These are phyloP conservation scores for Diaporthe citri DNA, from an alignment of 2,329 filamentous ascomycete species.

Conservation along the genomic window DNA sequence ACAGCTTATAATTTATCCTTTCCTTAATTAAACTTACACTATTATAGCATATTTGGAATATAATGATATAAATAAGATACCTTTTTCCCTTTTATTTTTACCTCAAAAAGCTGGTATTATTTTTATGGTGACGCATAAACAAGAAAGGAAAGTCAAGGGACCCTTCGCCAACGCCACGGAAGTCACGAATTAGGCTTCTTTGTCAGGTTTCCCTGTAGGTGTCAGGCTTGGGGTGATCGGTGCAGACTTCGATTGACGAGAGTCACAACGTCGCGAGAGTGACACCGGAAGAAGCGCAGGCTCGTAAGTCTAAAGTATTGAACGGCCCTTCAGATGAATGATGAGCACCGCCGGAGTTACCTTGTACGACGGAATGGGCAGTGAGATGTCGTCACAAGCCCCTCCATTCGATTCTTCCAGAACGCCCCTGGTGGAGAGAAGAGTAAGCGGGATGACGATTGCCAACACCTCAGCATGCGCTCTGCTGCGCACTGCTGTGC, in stretches of 20 bases:
- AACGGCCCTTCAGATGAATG: slow-evolving; percentile 8
- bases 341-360: slow-evolving; percentile 29
- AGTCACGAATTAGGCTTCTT: too few species aligned
- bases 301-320: not conserved
- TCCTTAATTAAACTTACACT: too few species aligned
- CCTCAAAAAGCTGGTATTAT: too few species aligned
- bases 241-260: slow-evolving; percentile 3
- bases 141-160: too few species aligned
- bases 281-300: not conserved
- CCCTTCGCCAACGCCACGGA: too few species aligned
- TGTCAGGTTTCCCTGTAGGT: too few species aligned
- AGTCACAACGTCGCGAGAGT: not conserved
- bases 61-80: too few species aligned
- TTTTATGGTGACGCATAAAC: too few species aligned
- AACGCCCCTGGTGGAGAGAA: slow-evolving; percentile 24
- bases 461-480: slow-evolving; percentile 6
- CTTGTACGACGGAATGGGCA: slow-evolving; percentile 30
- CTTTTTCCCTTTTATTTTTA: too few species aligned
- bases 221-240: not conserved
- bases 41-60: too few species aligned
- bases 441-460: slow-evolving; percentile 34
- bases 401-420: slow-evolving; percentile 35
- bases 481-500: not conserved
- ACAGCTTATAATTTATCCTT: too few species aligned
- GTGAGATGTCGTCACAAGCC: slow-evolving; percentile 37